Evolutionary conservation across 306 rosid genomes (phyloP).

Genomic region (Sindora glabra): DNA sequence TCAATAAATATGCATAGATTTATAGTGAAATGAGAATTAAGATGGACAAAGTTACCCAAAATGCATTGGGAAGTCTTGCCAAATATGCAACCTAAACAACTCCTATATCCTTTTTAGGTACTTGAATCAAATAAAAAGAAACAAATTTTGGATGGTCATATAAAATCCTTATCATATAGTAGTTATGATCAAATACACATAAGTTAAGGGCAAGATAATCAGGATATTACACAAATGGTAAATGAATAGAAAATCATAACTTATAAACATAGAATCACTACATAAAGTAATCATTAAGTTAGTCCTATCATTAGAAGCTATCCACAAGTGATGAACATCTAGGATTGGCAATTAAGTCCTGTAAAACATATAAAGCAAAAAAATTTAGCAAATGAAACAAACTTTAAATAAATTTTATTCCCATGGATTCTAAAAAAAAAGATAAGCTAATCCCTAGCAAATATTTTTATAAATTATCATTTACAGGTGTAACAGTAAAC

Average conservation of each 20-base stretch:
- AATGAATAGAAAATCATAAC: conserved; percentile 25
- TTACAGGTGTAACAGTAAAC: background rate
- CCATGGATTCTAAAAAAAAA: background rate
- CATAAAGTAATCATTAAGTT: conserved; percentile 75
- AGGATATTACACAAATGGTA: background rate
- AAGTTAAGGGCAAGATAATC: conserved; percentile 3
- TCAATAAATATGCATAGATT: no score
- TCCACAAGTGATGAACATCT: conserved; percentile 89
- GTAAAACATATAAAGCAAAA: conserved; percentile 13
- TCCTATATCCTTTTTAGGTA: conserved; percentile 57
- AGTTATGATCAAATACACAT: background rate
- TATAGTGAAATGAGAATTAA: conserved; percentile 19
- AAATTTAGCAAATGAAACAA: conserved; percentile 16
- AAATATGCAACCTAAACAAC: conserved; percentile 70
- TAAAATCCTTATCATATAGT: background rate
- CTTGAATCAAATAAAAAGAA: conserved; percentile 31
- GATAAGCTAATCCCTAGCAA: background rate
- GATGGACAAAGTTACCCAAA: conserved; percentile 62
- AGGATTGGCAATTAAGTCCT: conserved; percentile 68
- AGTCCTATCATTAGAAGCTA: conserved; percentile 85
- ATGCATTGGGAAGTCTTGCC: conserved; percentile 81
- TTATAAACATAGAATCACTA: conserved; percentile 77
- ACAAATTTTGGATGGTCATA: conserved; percentile 6
- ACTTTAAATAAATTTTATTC: background rate
- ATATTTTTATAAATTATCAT: background rate